Base-by-base conservation (phyloP, 192 early-diverging fungal genomes). In the Linnemannia zychae region DNA sequence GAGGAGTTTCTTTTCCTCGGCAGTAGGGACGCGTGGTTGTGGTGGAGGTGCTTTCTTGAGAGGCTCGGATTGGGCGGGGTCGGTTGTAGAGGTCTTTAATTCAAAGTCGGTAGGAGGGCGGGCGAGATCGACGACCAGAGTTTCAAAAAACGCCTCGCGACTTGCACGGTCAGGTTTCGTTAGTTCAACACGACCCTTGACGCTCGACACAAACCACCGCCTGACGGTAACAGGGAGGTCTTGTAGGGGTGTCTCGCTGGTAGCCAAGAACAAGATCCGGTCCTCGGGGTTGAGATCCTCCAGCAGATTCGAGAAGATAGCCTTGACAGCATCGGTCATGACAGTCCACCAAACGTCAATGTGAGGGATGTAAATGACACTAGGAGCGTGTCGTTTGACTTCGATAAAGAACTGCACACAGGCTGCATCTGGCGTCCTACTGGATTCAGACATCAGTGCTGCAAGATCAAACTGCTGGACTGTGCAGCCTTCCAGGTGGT, bases 341-440 rank as follows among this genome's bases (percentile, higher is more conserved):
- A 88, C 78, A 3, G 88, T 81, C 87, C 91, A 89, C 89, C 92
- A 93, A 16, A 80, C 69, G 67, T 91, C 84, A 16, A 90, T 85
- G 53, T 88, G 79, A 11, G 94, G 92, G 15, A 95, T 72, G 53
- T 92, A 93, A 7, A 94, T 83, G 28, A 91, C 87, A 67, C 91
- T 90, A 31, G 91, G 91, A 46, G 89, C 87, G 37, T 91, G 91
- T 4, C 93, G 90, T 63, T 89, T 90, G 37, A 93, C 89, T 77
- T 94, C 93, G 28, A 84, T 72, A 67, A 94, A 92, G 37, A 87
- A 71, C 46, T 90, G 90, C n/a, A 91, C 88, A 28, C 93, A 88
- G 6, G 86, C 85, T 0, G 91, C 81, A 20, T 91, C 92, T 0
- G 88, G 86, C 11, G 89, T 88, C 48, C 87, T 49, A 31, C 83